Base-by-base conservation (phyloP, 1,284 basidiomycete genomes). In the Trichosporon inkin region DNA sequence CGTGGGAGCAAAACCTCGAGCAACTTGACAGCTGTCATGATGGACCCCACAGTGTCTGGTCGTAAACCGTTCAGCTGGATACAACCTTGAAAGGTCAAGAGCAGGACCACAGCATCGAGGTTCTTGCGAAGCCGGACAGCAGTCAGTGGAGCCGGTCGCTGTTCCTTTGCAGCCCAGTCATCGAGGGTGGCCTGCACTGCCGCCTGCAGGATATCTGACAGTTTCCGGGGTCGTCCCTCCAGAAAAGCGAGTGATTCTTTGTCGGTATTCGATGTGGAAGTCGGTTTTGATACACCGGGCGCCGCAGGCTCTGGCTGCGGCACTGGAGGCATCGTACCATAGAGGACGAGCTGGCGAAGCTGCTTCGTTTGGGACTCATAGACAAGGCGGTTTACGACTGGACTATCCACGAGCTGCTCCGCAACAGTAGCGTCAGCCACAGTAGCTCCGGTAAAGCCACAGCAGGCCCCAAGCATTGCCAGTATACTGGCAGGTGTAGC, bases 341-440 rank as follows among this genome's bases (percentile, higher is more conserved):
- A 71, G 2, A 93, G 79, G 3, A 90, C 71, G 69, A 86, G 92
- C 58, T 87, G 83, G 7, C 86, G 84, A 60, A 93, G 86, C 16
- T 84, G 78, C 47, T 76, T 74, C 1, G 84, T 85, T 56, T 80
- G 81, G 34, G 78, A 76, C 62, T 89, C 84, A 34, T 86, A 84
- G 39, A 84, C 71, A 56, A 88, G 73, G 7, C 83, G 81, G 28
- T 85, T 80, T 5, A 84, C 85, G 24, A 90, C 82, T 3, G 82
- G 78, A 61, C 85, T 86, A 56, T 88, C 83, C 0, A 90, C 89
- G 6, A 91, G 79, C 1, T 66, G 53, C 20, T 72, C 69, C 5
- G 56, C 19, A 2, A 62, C 66, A 0, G 66, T 22, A n/a, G 57
- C n/a, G 10, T 65, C 61, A 1, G 55, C 19, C 11, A 65, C 55